Evolutionary conservation across 2,329 filamentous ascomycete species (phyloP).

Genomic region (Aspergillus costaricaensis): DNA sequence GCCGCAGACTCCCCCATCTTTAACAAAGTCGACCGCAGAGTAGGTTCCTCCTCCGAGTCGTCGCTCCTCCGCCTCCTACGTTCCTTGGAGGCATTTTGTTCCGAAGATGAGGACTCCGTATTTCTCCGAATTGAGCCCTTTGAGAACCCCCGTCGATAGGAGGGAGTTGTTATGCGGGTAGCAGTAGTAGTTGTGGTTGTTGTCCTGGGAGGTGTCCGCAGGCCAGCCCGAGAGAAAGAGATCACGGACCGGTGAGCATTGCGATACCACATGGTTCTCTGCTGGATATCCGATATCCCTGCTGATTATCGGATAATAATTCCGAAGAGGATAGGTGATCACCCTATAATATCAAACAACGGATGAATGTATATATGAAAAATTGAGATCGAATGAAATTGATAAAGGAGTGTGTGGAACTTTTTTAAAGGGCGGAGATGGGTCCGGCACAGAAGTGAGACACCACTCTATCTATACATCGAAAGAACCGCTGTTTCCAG

Average conservation of each 20-base stretch:
- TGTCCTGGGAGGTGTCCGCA: constrained; percentile 18
- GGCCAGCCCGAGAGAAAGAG: constrained; percentile 21
- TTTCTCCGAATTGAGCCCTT: constrained; percentile 24
- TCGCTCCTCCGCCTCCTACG: constrained; percentile 27
- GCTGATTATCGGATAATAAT: background rate
- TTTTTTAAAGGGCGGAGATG: background rate
- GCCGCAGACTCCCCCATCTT: constrained; percentile 75
- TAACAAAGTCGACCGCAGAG: constrained; percentile 42
- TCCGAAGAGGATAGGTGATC: background rate
- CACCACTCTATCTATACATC: background rate
- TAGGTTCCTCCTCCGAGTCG: constrained; percentile 32
- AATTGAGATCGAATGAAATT: background rate
- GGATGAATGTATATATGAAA: background rate
- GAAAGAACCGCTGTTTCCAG: background rate
- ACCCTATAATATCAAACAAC: background rate
- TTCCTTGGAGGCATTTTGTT: constrained; percentile 34
- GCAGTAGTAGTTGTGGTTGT: background rate
- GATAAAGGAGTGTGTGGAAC: background rate
- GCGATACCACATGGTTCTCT: constrained; percentile 30
- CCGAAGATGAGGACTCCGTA: constrained; percentile 31
- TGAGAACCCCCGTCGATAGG: constrained; percentile 28
- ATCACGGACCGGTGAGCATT: constrained; percentile 25
- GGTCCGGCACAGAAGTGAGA: background rate
- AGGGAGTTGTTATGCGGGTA: constrained; percentile 12
- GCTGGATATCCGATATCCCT: background rate